A percentile compares a stretch with the other conserved stretches of the same genome.
Conservation (phyloP, 148 eudicot species). For the Oxyria digyna region DNA sequence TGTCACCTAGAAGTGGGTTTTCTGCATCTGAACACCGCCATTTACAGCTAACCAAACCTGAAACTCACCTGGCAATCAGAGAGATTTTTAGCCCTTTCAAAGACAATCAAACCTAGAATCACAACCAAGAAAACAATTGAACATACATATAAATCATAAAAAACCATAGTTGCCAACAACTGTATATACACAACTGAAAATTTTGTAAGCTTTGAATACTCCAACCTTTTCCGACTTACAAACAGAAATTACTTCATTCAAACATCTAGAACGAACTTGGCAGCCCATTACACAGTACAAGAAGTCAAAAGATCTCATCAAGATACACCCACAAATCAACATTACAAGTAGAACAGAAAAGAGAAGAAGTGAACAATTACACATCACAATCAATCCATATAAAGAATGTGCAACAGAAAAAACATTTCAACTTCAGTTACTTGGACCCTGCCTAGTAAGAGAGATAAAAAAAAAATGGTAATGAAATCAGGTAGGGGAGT, state of each 20-base stretch:
- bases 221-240: no score
- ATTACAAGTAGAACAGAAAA: background rate
- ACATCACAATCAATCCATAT: background rate
- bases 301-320: no score
- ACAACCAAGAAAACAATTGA: no score
- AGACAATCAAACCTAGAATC: background rate
- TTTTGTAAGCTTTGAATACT: no score
- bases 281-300: background rate
- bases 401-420: background rate
- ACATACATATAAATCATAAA: no score
- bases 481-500: background rate
- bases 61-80: conserved; percentile 21
- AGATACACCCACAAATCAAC: no score
- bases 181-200: no score
- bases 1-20: conserved; percentile 48
- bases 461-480: no score
- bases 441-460: no score
- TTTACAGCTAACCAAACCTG: conserved; percentile 17
- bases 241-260: background rate
- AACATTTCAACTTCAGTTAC: background rate
- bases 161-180: no score
- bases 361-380: background rate
- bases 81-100: no score
- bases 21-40: conserved; percentile 69
- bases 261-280: background rate